phyloP scores from a whole-genome alignment of 768 basidiomycete species.

The Amanita brunnescens region DNA sequence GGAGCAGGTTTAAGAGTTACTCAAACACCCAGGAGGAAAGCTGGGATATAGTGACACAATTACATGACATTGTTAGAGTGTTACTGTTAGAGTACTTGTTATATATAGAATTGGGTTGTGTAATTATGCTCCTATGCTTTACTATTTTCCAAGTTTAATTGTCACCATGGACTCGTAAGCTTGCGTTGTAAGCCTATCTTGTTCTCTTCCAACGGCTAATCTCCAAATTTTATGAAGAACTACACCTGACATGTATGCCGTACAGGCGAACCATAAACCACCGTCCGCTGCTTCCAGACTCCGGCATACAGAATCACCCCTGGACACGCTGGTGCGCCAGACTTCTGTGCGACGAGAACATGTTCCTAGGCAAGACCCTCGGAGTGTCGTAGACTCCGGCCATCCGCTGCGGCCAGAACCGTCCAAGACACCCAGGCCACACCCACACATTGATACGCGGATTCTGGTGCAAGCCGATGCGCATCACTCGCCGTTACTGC shows the following conservation, averaged over 20 bases:
- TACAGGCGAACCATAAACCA: not conserved
- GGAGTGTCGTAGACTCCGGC: not conserved
- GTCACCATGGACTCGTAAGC: not conserved
- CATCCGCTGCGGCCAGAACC: not conserved
- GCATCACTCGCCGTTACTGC: constrained; percentile 36
- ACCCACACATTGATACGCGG: not conserved
- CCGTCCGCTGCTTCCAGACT: constrained; percentile 19
- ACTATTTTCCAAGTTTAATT: too few relatives aligned
- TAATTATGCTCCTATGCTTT: not conserved
- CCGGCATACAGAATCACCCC: constrained; percentile 38
- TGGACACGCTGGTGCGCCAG: constrained; percentile 46
- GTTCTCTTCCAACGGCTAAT: not conserved
- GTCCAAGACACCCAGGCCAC: constrained; percentile 8
- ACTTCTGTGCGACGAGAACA: constrained; percentile 38
- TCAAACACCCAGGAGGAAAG: constrained; percentile 68
- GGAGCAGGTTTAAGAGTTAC: constrained; percentile 54
- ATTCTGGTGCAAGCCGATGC: constrained; percentile 7
- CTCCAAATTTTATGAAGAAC: not conserved
- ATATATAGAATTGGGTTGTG: not conserved
- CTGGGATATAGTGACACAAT: constrained; percentile 45
- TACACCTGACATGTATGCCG: not conserved
- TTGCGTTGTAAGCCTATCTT: constrained; percentile 4
- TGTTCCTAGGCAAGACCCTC: not conserved
- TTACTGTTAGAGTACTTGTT: not conserved
- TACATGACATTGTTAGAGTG: too few relatives aligned